Evolutionary conservation across 2,329 filamentous ascomycete genomes (phyloP).

Genomic region (Penicillium frequentans): DNA sequence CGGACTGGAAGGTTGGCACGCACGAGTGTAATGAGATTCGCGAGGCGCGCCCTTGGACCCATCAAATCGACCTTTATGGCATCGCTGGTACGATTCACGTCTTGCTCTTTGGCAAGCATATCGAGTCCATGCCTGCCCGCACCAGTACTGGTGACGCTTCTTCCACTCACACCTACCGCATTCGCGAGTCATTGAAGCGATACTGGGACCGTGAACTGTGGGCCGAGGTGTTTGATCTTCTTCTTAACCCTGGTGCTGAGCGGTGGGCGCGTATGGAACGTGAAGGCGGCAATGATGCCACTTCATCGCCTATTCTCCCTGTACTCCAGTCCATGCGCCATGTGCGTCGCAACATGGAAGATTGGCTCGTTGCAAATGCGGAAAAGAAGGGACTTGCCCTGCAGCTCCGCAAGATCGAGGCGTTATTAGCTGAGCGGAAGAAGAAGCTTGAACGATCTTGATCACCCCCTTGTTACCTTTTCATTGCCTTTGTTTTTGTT

Average conservation of each 20-base stretch:
- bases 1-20: conserved; percentile 86
- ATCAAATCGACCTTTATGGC: conserved; percentile 95
- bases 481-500: not conserved
- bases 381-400: conserved; percentile 70
- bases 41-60: conserved; percentile 92
- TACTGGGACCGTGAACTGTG: conserved; percentile 98
- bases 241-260: conserved; percentile 71
- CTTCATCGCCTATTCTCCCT: conserved; percentile 59
- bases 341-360: conserved; percentile 77
- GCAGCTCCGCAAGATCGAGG: conserved; percentile 64
- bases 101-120: conserved; percentile 91
- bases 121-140: conserved; percentile 65
- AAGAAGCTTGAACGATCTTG: conserved; percentile 33
- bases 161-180: conserved; percentile 63
- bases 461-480: not conserved
- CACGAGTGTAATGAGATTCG: conserved; percentile 96
- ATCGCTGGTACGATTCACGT: conserved; percentile 85
- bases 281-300: conserved; percentile 1
- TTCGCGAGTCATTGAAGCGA: conserved; percentile 81
- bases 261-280: conserved; percentile 64
- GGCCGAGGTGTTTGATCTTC: conserved; percentile 75
- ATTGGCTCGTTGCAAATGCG: conserved; percentile 75
- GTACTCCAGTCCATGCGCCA: conserved; percentile 67
- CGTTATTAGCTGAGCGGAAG: conserved; percentile 60
- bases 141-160: conserved; percentile 12